Evolutionary conservation across 1,284 basidiomycete genomes (phyloP).

Genomic region (Leccinum subrobustum): DNA sequence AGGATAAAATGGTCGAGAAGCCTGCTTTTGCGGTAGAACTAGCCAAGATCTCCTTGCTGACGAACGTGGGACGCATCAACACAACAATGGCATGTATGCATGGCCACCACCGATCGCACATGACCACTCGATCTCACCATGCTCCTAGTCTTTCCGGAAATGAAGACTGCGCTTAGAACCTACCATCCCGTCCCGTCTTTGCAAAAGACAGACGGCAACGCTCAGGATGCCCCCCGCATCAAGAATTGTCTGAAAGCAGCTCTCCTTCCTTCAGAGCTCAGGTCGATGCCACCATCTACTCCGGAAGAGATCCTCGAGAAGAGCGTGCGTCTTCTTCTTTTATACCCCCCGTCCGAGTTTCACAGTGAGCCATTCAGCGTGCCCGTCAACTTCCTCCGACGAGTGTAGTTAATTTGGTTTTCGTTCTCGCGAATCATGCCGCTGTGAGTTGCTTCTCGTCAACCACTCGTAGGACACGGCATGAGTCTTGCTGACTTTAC

Average conservation of each 20-base stretch:
- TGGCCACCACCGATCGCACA: conserved; percentile 13
- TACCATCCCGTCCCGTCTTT: conserved; percentile 72
- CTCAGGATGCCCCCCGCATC: conserved; percentile 72
- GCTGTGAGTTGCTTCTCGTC: conserved; percentile 44
- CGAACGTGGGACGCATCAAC: conserved; percentile 92
- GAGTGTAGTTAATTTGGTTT: conserved; percentile 64
- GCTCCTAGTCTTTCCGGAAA: conserved; percentile 54
- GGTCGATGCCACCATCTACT: conserved; percentile 61
- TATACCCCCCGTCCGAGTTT: background rate
- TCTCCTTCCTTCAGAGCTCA: conserved; percentile 70
- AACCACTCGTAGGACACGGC: background rate
- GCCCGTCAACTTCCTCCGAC: conserved; percentile 68
- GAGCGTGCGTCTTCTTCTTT: conserved; percentile 43
- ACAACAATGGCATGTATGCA: conserved; percentile 86
- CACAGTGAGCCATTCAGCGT: conserved; percentile 39
- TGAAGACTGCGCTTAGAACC: conserved; percentile 68
- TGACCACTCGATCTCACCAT: conserved; percentile 20
- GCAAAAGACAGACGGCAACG: conserved; percentile 62
- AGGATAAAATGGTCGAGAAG: conserved; percentile 80
- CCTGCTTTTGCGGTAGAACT: conserved; percentile 81
- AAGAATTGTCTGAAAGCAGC: conserved; percentile 77
- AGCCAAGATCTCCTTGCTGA: conserved; percentile 81
- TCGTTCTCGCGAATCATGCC: conserved; percentile 71
- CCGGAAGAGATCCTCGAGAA: conserved; percentile 69
- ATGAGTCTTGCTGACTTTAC: conserved; percentile 8